Evolutionary conservation across 108 stramenopile species (phyloP).

Genomic region (Schizochytrium sp.): DNA sequence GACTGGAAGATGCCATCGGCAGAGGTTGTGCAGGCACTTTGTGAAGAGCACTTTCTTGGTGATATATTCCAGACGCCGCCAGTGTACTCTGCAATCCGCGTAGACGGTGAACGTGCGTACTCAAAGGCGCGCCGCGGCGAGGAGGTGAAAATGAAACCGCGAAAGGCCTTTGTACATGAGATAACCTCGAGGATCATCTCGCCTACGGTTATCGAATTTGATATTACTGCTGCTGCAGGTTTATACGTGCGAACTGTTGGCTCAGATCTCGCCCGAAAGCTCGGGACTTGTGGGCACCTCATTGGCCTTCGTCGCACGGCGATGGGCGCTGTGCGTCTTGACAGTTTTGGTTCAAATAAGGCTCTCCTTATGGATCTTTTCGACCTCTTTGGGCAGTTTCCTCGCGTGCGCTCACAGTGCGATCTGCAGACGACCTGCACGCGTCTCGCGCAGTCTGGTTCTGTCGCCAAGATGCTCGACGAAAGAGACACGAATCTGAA

Average conservation of each 20-base stretch:
- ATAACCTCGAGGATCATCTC: background rate
- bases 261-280: background rate
- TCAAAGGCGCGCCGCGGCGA: background rate
- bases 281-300: background rate
- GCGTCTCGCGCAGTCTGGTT: background rate
- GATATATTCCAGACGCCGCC: background rate
- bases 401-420: background rate
- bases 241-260: background rate
- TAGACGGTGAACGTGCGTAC: background rate
- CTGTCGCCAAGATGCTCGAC: background rate
- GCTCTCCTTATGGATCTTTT: background rate
- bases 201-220: background rate
- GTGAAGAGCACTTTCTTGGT: background rate
- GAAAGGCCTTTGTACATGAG: background rate
- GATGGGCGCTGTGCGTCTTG: background rate
- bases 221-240: background rate
- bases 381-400: background rate
- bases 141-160: background rate
- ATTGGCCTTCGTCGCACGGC: background rate
- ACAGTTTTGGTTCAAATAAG: background rate
- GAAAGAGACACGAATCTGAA: no score
- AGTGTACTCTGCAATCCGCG: background rate
- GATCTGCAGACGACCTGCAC: background rate
- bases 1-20: background rate
- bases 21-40: background rate